Evolutionary conservation across 768 basidiomycete species (phyloP).

Genomic region (Neoboletus brunneissimus): DNA sequence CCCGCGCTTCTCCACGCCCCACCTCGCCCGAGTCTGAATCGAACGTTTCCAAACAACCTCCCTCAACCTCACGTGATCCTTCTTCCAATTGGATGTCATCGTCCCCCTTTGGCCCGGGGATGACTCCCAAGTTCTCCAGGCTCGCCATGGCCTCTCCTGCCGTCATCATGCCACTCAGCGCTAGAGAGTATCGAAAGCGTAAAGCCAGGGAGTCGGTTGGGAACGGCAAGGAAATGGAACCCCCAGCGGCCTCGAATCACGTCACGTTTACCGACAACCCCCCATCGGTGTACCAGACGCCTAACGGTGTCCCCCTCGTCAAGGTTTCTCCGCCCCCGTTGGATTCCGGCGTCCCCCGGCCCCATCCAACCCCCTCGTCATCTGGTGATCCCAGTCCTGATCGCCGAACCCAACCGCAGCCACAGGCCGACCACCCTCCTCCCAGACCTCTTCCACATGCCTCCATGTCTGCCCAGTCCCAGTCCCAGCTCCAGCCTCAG

Average conservation of each 20-base stretch:
- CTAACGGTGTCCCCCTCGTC: constrained; percentile 7
- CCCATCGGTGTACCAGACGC: background rate
- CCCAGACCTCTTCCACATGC: constrained; percentile 3
- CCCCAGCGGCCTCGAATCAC: background rate
- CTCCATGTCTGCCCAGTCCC: constrained; percentile 5
- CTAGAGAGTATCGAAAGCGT: constrained; percentile 25
- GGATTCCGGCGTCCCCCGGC: background rate
- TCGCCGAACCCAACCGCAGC: constrained; percentile 4
- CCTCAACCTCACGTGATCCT: constrained; percentile 27
- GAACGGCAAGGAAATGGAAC: constrained; percentile 9
- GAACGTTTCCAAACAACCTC: constrained; percentile 13
- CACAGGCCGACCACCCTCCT: background rate
- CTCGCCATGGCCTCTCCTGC: constrained; percentile 27
- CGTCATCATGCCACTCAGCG: constrained; percentile 33
- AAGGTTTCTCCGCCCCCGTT: constrained; percentile 17
- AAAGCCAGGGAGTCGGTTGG: constrained; percentile 10
- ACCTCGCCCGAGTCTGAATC: background rate
- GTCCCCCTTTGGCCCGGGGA: constrained; percentile 30
- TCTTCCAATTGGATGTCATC: constrained; percentile 28
- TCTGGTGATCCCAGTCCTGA: background rate
- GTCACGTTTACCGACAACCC: constrained; percentile 16
- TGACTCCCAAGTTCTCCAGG: constrained; percentile 30
- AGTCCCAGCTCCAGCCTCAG: background rate
- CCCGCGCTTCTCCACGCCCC: constrained; percentile 11
- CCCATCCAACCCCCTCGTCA: background rate